These are phyloP conservation scores for Eucalyptus shirleyi DNA, from an alignment of 345 rosid species.

Conservation along the genomic window DNA sequence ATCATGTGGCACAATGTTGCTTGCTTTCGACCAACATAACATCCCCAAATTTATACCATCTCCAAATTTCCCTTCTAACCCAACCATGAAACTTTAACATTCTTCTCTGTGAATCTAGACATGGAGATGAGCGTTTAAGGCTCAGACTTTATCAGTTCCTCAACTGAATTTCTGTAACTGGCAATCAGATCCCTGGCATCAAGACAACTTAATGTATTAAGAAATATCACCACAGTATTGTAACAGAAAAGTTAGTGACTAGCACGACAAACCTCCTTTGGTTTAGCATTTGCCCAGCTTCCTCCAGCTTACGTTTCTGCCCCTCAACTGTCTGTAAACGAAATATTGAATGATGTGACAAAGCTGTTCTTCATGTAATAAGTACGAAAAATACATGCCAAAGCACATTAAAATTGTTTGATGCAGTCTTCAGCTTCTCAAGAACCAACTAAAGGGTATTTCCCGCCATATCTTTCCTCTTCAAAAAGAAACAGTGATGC, in stretches of 20 bases:
- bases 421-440: not conserved
- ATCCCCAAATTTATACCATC: not conserved
- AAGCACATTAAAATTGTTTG: not conserved
- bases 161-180: slow-evolving; percentile 51
- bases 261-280: slow-evolving; percentile 33
- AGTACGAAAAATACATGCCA: not conserved
- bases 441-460: not conserved
- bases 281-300: slow-evolving; percentile 39
- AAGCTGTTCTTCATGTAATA: not conserved
- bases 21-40: not conserved
- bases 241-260: not conserved
- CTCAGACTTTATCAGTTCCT: slow-evolving; percentile 42
- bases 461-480: not conserved
- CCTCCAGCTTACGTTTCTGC: slow-evolving; percentile 61
- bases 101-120: not conserved
- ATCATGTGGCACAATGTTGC: not conserved
- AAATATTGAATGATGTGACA: not conserved
- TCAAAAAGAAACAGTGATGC: not conserved
- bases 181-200: slow-evolving; percentile 49
- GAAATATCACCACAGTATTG: not conserved
- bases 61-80: not conserved
- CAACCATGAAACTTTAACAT: not conserved
- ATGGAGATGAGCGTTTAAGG: slow-evolving; percentile 8
- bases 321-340: slow-evolving; percentile 56
- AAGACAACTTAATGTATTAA: not conserved